Evolutionary conservation across 805 yeast species (phyloP), one percentile per base, ranked within the genome.

Genomic region (Sugiyamaella smithiae): DNA sequence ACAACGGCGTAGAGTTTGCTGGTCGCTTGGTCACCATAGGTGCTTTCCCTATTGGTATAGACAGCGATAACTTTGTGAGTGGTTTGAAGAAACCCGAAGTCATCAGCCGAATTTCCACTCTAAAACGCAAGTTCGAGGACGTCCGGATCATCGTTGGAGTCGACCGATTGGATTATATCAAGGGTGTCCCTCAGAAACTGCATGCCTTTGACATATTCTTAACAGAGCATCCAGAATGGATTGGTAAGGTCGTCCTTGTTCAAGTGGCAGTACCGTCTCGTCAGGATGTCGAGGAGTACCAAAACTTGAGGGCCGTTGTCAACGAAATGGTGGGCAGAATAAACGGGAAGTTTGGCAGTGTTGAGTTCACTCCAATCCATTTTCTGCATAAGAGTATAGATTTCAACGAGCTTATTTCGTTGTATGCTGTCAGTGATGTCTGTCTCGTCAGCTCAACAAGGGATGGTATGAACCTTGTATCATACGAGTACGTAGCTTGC

Each of bases 31-130:
- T 93, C 40, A 80, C 81, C 24, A 88, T 93, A 29, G 97, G 97
- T 20, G 97, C 98, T 0, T 91, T 90, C 77, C 99, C 99, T n/a
- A 93, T 93, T 57, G 99, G 99, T 50, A 93, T 93, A 52, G 99
- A 93, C 63, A 96, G 89, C 19, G 96, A 88, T 50, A 88, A 87
- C 57, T 93, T 93, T 66, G 70, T 84, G 12, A 85, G 82, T 19
- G 98, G 96, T 0, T 67, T 93, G 57, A 73, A 81, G 55, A 75
- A 77, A 51, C 76, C 73, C 1, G 60, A 70, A 3, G 97, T 90
- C 3, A 74, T 78, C 40, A 66, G 77, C 23, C 76, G 99, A 58
- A 81, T 91, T 50, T 59, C 68, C 28, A 79, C 78, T 49, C 71
- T 93, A 51, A 78, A 73, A 45, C 75, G 77, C 55, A 85, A 85